Evolutionary conservation across 2,329 filamentous ascomycete species (phyloP).

Genomic region (Ophiostoma sp.): DNA sequence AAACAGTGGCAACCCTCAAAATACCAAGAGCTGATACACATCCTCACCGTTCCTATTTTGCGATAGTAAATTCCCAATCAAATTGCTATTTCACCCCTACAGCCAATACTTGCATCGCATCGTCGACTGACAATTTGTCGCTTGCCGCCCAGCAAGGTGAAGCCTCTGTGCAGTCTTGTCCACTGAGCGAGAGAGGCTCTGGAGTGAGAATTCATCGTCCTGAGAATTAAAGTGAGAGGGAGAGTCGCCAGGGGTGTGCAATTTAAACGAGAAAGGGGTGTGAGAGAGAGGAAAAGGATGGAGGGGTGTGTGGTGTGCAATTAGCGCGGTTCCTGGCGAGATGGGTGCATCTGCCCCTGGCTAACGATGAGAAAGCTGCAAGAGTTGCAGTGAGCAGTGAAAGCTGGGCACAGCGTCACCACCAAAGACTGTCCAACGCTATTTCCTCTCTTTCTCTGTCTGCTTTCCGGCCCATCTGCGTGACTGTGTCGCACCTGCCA

Average conservation of each 20-base stretch:
- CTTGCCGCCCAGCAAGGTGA: conserved; percentile 12
- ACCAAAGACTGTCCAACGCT: not conserved
- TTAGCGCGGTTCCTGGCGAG: conserved; percentile 13
- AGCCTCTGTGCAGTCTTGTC: not conserved
- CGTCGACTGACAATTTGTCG: not conserved
- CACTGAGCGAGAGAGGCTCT: not conserved
- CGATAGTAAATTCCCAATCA: not conserved
- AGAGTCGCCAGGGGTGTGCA: conserved; percentile 8
- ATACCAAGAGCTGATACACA: conserved; percentile 2
- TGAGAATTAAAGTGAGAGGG: not conserved
- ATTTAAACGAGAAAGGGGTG: not conserved
- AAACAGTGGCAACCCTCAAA: not conserved
- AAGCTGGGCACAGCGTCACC: not conserved
- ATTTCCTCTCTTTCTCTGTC: not conserved
- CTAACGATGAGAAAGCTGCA: not conserved
- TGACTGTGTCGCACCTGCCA: not conserved
- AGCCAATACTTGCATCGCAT: not conserved
- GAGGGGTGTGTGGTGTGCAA: not conserved
- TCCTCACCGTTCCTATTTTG: not conserved
- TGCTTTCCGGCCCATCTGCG: not conserved
- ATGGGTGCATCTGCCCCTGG: conserved; percentile 12
- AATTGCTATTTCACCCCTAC: not conserved
- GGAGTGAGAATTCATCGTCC: not conserved
- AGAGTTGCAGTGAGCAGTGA: not conserved
- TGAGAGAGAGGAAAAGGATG: not conserved